phyloP scores from a whole-genome alignment of 1,284 basidiomycete genomes.

The Fomes fomentarius region DNA sequence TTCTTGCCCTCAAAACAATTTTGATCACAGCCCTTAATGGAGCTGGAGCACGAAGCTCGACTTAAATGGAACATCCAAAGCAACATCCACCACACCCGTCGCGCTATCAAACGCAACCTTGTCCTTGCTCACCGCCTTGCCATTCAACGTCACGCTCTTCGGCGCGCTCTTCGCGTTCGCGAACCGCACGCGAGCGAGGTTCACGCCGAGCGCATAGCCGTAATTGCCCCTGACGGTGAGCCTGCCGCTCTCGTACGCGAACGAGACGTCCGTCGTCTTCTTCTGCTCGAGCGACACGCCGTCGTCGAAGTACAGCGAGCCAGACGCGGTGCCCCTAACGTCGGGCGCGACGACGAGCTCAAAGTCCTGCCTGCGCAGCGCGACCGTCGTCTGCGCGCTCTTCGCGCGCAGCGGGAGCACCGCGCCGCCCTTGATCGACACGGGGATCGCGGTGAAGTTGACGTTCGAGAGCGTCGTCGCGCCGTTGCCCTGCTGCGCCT shows the following conservation, averaged over 20 bases:
- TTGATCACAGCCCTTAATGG: too few relatives aligned
- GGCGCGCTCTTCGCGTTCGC: slow-evolving; percentile 43
- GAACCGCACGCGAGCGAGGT: slow-evolving; percentile 48
- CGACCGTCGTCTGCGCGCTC: slow-evolving; percentile 62
- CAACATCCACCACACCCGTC: slow-evolving; percentile 46
- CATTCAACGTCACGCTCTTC: slow-evolving; percentile 39
- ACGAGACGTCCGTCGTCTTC: slow-evolving; percentile 45
- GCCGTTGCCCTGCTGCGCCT: slow-evolving; percentile 47
- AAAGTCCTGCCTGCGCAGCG: slow-evolving; percentile 58
- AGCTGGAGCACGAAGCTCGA: slow-evolving; percentile 38
- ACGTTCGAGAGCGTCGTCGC: slow-evolving; percentile 52
- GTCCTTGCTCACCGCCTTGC: slow-evolving; percentile 20
- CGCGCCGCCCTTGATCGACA: slow-evolving; percentile 62
- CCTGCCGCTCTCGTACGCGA: slow-evolving; percentile 45
- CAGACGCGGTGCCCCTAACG: slow-evolving; percentile 48
- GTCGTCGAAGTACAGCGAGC: slow-evolving; percentile 64
- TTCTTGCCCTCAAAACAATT: too few relatives aligned
- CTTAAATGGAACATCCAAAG: slow-evolving; percentile 40
- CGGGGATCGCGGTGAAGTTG: slow-evolving; percentile 58
- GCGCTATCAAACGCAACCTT: slow-evolving; percentile 37
- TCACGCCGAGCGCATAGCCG: slow-evolving; percentile 48
- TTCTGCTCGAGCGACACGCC: slow-evolving; percentile 55
- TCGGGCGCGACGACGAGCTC: slow-evolving; percentile 64
- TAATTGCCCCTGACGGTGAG: slow-evolving; percentile 55
- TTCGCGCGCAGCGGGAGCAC: slow-evolving; percentile 58